Base-by-base conservation (phyloP, 345 rosid genomes). In the Rhizophora apiculata region DNA sequence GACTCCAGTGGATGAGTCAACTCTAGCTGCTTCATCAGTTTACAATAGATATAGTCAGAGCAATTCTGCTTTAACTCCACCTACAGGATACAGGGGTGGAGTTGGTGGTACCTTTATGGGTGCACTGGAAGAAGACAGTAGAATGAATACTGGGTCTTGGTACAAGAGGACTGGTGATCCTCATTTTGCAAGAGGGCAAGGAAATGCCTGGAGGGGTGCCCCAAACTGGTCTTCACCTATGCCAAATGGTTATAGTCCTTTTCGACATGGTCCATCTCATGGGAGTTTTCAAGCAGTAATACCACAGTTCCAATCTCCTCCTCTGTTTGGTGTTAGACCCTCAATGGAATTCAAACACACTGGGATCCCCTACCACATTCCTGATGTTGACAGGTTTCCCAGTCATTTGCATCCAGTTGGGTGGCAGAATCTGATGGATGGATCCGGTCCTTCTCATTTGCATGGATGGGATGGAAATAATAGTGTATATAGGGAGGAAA, bases 381-480 rank as follows among this genome's bases (percentile, higher is more conserved):
- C 92, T 73, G 96, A 92, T 66, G 88, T 87, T 62, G 97, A 95
- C 74, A 83, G 97, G 81, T 87, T 87, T 79, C 64, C 90, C 30
- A 60, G 88, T 74, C 96, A 88, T 86, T 46, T 95, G 78, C 96
- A 90, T 32, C 93, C 97, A 51, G 79, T 87, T 52, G 96, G 92
- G 62, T 95, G 97, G 99, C 98, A 83, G 84, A 88, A 86, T 81
- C 89, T 87, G 85, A 87, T 90, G 71, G 96, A 95, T 81, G 83
- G 84, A 27, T 80, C 96, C 20, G 91, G 86, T 13, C 86, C 90
- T 67, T 72, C 96, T 75, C 94, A 84, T 69, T 65, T 88, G 84
- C 99, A 85, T 87, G 90, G 97, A 55, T 89, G 97, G 92, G 96
- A 95, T 81, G 91, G 91, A 76, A 89, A 82, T 74, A 84, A 82